These are phyloP conservation scores for Trichoderma harzianum DNA, from an alignment of 2,329 filamentous ascomycete genomes.

Conservation along the genomic window DNA sequence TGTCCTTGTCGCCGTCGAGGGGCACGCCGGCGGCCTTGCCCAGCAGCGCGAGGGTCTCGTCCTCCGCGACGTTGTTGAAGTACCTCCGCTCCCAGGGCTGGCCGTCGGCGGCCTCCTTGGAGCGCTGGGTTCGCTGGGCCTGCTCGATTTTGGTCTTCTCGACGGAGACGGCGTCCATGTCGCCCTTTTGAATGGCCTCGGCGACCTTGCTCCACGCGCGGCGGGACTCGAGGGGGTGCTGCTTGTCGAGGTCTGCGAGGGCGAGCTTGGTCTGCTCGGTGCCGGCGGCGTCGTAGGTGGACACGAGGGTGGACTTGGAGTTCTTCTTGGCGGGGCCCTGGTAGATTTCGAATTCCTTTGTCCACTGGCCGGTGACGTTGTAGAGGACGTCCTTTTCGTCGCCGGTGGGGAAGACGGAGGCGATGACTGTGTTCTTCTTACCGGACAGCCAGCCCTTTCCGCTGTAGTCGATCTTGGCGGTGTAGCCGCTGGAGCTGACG, in stretches of 20 bases:
- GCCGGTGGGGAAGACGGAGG: constrained; percentile 67
- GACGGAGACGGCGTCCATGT: constrained; percentile 73
- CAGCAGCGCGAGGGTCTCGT: constrained; percentile 44
- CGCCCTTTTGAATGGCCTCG: constrained; percentile 71
- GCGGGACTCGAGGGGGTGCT: constrained; percentile 83
- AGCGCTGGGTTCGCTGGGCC: constrained; percentile 71
- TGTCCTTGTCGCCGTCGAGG: constrained; percentile 53
- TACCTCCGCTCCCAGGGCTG: constrained; percentile 79
- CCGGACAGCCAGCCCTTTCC: constrained; percentile 93
- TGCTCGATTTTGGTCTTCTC: constrained; percentile 92
- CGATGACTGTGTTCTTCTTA: constrained; percentile 89
- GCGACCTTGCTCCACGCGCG: constrained; percentile 87
- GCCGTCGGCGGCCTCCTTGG: constrained; percentile 70
- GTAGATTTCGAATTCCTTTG: constrained; percentile 74
- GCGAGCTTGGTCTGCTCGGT: constrained; percentile 63
- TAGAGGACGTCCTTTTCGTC: constrained; percentile 73
- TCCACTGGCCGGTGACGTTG: constrained; percentile 89
- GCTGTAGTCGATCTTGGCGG: constrained; percentile 86
- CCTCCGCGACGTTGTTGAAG: constrained; percentile 59
- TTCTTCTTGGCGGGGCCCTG: constrained; percentile 56
- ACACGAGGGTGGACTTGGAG: constrained; percentile 47
- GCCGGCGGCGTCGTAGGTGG: constrained; percentile 58
- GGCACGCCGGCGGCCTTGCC: constrained; percentile 47
- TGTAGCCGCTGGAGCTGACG: constrained; percentile 79
- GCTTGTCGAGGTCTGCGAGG: constrained; percentile 69